Evolutionary conservation across 1,139 yeast genomes (phyloP), one percentile per base, ranked within the genome.

Genomic region (Diutina mesorugosa): DNA sequence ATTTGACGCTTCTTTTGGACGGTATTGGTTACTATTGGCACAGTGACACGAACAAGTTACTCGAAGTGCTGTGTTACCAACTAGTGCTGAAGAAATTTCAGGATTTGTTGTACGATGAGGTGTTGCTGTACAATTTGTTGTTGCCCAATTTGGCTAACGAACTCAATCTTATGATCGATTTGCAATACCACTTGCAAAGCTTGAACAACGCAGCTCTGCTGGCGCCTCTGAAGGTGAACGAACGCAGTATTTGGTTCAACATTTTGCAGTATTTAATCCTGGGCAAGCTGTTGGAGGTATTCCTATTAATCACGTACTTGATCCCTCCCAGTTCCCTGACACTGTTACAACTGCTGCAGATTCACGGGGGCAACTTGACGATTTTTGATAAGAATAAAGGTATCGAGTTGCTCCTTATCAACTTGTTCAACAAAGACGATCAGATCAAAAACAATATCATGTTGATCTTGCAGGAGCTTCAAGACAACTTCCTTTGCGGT

Each of bases 391-490:
- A 76, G 60, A 77, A 77, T 60, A 75, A 73, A 61, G 80, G 81
- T 67, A 72, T 77, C 38, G 81, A 79, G 71, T 41, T 72, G 74
- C 55, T 82, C 64, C 32, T 47, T 30, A 45, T 72, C 67, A 60
- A 83, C 62, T 70, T 81, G 78, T 64, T 80, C 78, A 57, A 80
- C 82, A 64, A 76, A 35, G 66, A 76, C 60, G 71, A 74, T 59
- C 76, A 72, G 58, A 68, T 76, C 54, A 76, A 76, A 61, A 66
- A 72, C 28, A 75, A 73, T 59, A 66, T 76, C 16, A 68, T 74
- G 14, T 72, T 74, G 77, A 76, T 76, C 35, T 62, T 76, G 56
- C 79, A 76, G 60, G 80, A 76, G 61, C 65, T 76, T 51, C 76
- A 71, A 58, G 80, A 76, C 57, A 74, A 75, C 65, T 72, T 70